phyloP scores from a whole-genome alignment of 2,329 filamentous ascomycete genomes.

The Coleophoma crateriformis region DNA sequence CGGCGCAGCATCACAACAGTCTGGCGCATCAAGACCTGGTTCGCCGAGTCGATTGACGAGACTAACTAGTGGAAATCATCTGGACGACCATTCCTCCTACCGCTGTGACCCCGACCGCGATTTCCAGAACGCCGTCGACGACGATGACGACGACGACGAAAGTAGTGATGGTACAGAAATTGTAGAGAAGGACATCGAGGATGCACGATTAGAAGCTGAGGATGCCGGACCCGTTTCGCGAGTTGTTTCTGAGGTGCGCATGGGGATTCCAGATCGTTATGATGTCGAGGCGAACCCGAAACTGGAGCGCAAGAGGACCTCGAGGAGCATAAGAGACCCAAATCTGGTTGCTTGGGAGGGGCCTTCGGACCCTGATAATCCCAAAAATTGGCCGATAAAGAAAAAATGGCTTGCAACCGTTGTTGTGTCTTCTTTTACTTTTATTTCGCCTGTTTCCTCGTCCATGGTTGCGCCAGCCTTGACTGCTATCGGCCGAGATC shows the following conservation, averaged over 20 bases:
- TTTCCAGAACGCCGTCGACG: not conserved
- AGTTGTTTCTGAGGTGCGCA: conserved; percentile 1
- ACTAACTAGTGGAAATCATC: conserved; percentile 2
- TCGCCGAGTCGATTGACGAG: not conserved
- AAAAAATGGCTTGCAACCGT: conserved; percentile 40
- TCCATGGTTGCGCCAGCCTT: conserved; percentile 9
- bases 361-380: conserved; percentile 9
- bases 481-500: conserved; percentile 40
- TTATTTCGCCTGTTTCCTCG: conserved; percentile 7
- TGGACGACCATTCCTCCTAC: conserved; percentile 4
- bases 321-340: conserved; percentile 2
- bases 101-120: not conserved
- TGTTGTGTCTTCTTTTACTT: conserved; percentile 20
- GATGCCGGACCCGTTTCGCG: not conserved
- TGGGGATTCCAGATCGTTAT: conserved; percentile 2
- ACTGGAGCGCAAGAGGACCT: conserved; percentile 1
- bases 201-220: not conserved
- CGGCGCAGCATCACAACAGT: not conserved
- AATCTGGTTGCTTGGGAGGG: conserved; percentile 11
- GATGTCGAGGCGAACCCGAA: conserved; percentile 3
- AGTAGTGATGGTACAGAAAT: not conserved
- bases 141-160: conserved; percentile 1
- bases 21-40: not conserved
- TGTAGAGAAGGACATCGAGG: not conserved
- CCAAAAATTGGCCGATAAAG: conserved; percentile 9